A percentile compares a stretch with the other conserved stretches of the same genome.
These are phyloP conservation scores for Grifola frondosa DNA, from an alignment of 1,284 basidiomycete species.

Conservation along the genomic window DNA sequence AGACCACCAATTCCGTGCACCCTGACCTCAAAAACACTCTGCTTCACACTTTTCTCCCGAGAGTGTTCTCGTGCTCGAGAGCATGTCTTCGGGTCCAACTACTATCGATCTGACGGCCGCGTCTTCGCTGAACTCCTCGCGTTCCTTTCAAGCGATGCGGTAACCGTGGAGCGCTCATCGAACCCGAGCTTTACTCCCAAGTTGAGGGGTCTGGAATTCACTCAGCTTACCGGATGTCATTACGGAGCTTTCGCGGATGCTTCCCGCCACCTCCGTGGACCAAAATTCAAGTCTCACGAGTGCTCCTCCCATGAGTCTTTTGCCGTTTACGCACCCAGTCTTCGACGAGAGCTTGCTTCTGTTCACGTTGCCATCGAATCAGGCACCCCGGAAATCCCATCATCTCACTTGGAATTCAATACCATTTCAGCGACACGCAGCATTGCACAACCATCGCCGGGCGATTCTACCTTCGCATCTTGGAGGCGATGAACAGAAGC, in stretches of 20 bases:
- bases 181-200: constrained; percentile 24
- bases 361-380: constrained; percentile 31
- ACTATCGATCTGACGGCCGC: constrained; percentile 51
- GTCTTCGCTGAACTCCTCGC: constrained; percentile 46
- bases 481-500: constrained; percentile 43
- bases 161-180: constrained; percentile 34
- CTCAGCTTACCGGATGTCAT: constrained; percentile 17
- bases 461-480: constrained; percentile 54
- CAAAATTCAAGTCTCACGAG: background rate
- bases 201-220: constrained; percentile 27
- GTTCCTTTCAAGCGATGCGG: no score
- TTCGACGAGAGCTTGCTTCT: constrained; percentile 46
- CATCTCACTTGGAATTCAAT: constrained; percentile 41
- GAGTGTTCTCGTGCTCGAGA: constrained; percentile 35
- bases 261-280: constrained; percentile 5
- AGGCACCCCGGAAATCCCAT: no score
- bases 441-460: constrained; percentile 57
- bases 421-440: constrained; percentile 52
- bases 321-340: constrained; percentile 52
- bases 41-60: constrained; percentile 38
- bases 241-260: constrained; percentile 8
- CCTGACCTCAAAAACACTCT: constrained; percentile 32
- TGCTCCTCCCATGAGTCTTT: constrained; percentile 29
- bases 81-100: constrained; percentile 21
- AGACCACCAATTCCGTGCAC: constrained; percentile 32